A percentile compares a stretch with the other conserved stretches of the same genome.
Conservation (phyloP, 352 stramenopile species). For the Pythium insidiosum region DNA sequence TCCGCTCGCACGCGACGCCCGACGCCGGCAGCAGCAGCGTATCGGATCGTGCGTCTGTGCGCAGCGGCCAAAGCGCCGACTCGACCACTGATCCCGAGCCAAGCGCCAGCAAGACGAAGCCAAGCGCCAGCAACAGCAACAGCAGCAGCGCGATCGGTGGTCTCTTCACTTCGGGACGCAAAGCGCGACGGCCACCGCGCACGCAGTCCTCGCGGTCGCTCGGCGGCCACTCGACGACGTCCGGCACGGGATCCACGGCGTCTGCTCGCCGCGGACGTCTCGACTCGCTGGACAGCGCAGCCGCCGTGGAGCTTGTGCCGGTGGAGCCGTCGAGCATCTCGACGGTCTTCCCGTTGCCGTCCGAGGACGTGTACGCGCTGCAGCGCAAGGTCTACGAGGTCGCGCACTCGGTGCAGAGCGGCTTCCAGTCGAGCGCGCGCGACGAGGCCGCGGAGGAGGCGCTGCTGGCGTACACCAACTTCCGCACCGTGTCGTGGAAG, state of each 20-base stretch:
- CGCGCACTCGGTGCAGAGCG: constrained; percentile 56
- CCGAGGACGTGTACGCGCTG: constrained; percentile 59
- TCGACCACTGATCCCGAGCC: neutral
- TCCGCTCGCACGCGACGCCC: constrained; percentile 3
- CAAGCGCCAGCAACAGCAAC: neutral
- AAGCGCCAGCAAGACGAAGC: neutral
- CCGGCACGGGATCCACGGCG: neutral
- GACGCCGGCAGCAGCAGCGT: neutral
- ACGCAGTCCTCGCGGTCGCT: constrained; percentile 1
- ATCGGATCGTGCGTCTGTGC: neutral
- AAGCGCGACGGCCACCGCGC: too few species aligned
- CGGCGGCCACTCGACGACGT: neutral
- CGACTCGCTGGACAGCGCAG: constrained; percentile 7
- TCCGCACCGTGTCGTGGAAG: constrained; percentile 46
- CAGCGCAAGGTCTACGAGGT: constrained; percentile 74
- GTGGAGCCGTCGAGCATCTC: constrained; percentile 61
- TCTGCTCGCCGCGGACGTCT: constrained; percentile 5
- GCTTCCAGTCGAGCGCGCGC: constrained; percentile 55
- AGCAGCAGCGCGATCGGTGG: neutral
- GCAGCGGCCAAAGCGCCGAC: neutral
- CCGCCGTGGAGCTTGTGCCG: constrained; percentile 27
- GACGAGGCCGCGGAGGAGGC: constrained; percentile 51
- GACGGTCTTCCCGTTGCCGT: constrained; percentile 68
- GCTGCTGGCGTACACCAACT: constrained; percentile 67
- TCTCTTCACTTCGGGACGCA: neutral